Base-by-base conservation (phyloP, 768 basidiomycete genomes). In the Strobilomyces dryophilus region DNA sequence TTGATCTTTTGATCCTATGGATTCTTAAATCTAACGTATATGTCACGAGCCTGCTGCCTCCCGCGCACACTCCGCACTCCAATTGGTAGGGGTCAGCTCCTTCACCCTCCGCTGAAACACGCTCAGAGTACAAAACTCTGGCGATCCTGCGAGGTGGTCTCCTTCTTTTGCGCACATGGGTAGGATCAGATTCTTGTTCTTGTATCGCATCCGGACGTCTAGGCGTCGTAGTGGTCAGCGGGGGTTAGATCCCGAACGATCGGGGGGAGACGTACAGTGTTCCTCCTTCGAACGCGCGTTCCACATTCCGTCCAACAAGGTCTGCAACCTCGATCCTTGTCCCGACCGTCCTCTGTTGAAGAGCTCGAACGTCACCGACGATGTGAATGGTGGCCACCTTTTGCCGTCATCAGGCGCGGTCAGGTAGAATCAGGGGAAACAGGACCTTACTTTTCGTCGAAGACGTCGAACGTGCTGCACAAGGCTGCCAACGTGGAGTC, bases 141-240 rank as follows among this genome's bases (percentile, higher is more conserved):
- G 89, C 11, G 74, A 76, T 2, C 85, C 87, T 4, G 79, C 72
- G 8, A 88, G 70, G 61, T 91, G 89, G 50, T 87, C 79, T 5
- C 85, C 85, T 43, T 78, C 73, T 7, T 76, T 78, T 2, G 83
- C 80, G 57, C 89, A 91, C 14, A 82, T 53, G 0, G 89, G 88
- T 6, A 90, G 71, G 3, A 71, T 46, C 71, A 89, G 68, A 59
- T 79, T 79, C 53, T 76, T 75, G 71, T 87, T 87, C 69, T 88
- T 84, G 62, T 89, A 87, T 24, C 88, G 79, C 78, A 88, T 81
- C n/a, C 89, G 81, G 43, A 91, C 73, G 61, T 78, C 84, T 85
- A 55, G 37, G 53, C 45, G 10, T 18, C 18, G 21, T 14, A 1
- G 3, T 31, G 18, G 18, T 46, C 47, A 47, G 17, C 29, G 14